Percentiles rank a stretch among this genome's conserved stretches.
Evolutionary conservation across 805 yeast genomes (phyloP).

Genomic region (Candida argentea): DNA sequence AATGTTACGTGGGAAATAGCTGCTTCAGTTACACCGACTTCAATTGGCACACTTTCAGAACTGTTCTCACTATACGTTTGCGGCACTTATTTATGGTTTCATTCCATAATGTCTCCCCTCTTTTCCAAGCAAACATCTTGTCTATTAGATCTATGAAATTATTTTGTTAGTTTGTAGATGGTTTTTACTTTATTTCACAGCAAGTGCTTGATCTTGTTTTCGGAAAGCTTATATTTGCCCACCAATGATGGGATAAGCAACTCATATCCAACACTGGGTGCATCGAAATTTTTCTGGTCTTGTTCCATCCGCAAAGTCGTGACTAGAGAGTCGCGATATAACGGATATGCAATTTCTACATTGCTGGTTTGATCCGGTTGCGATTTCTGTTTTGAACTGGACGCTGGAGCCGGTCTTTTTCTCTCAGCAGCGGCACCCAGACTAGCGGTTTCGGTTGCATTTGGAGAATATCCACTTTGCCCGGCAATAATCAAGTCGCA

Average conservation of each 20-base stretch:
- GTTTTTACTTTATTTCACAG: not conserved
- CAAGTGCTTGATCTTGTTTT: slow-evolving; percentile 24
- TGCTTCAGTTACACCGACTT: too few relatives aligned
- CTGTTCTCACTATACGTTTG: too few relatives aligned
- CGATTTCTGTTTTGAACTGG: slow-evolving; percentile 3
- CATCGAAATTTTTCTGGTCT: slow-evolving; percentile 36
- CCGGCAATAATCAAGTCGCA: slow-evolving; percentile 51
- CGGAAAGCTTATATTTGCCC: slow-evolving; percentile 21
- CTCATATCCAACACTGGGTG: slow-evolving; percentile 56
- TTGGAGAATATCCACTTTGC: slow-evolving; percentile 8
- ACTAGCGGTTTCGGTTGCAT: slow-evolving; percentile 9
- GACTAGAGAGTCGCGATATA: slow-evolving; percentile 46
- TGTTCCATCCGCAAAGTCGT: slow-evolving; percentile 69
- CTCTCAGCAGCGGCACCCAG: slow-evolving; percentile 3
- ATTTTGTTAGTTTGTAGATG: not conserved
- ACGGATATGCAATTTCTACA: slow-evolving; percentile 40
- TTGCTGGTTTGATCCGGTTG: not conserved
- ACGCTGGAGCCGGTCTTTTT: slow-evolving; percentile 35
- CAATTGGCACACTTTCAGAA: too few relatives aligned
- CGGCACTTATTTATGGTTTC: too few relatives aligned
- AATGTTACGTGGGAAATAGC: too few relatives aligned
- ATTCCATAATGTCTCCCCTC: too few relatives aligned
- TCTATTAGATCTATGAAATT: not conserved
- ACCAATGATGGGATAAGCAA: slow-evolving; percentile 55
- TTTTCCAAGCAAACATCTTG: not conserved